phyloP scores from a whole-genome alignment of 371 early-diverging fungal species.

The Batrachochytrium dendrobatidis region DNA sequence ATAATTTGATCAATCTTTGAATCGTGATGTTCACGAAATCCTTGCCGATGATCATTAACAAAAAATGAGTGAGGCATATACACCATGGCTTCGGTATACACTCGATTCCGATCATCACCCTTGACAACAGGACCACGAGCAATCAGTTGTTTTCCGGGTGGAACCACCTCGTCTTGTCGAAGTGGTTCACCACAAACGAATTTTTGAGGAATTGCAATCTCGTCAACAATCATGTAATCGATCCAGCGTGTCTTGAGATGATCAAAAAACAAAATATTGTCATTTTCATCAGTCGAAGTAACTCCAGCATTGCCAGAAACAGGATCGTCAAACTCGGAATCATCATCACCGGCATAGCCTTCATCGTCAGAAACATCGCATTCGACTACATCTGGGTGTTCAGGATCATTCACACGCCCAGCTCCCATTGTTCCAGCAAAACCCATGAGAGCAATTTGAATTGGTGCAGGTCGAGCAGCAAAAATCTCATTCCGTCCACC shows the following conservation, averaged over 20 bases:
- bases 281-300: not conserved
- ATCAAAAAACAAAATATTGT: conserved; percentile 16
- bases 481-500: conserved; percentile 90
- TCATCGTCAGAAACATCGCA: not conserved
- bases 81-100: conserved; percentile 83
- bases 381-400: not conserved
- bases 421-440: conserved; percentile 87
- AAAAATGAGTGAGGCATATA: conserved; percentile 90
- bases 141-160: not conserved
- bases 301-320: not conserved
- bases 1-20: conserved; percentile 31
- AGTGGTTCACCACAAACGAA: conserved; percentile 61
- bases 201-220: conserved; percentile 79
- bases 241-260: conserved; percentile 54
- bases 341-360: not conserved
- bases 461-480: conserved; percentile 83
- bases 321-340: conserved; percentile 4
- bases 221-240: conserved; percentile 86
- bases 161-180: conserved; percentile 4
- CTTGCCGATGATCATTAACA: conserved; percentile 89
- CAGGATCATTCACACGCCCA: conserved; percentile 33
- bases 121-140: conserved; percentile 9
- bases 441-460: conserved; percentile 87
- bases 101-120: conserved; percentile 68
- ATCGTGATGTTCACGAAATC: conserved; percentile 68